Conservation (phyloP, 1,139 yeast genomes). For the Taphrina communis region DNA sequence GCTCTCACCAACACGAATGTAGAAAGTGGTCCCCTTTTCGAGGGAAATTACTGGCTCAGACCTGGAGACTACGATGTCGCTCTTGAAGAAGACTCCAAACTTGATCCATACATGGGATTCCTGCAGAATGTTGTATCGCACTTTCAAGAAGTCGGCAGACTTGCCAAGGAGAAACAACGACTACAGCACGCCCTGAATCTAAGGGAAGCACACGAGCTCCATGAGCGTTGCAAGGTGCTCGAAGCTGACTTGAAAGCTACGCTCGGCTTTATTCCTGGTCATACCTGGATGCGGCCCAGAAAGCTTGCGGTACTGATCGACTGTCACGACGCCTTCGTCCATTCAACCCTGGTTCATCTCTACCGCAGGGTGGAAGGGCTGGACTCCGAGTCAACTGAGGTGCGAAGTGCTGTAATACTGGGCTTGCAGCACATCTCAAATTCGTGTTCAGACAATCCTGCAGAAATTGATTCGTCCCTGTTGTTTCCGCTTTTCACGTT, state of each 20-base stretch:
- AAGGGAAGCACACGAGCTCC: conserved; percentile 5
- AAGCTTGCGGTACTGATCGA: background rate
- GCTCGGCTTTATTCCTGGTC: conserved; percentile 7
- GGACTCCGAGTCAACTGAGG: background rate
- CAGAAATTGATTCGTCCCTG: conserved; percentile 22
- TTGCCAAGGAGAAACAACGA: conserved; percentile 4
- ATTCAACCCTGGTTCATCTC: conserved; percentile 12
- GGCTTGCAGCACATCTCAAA: conserved; percentile 14
- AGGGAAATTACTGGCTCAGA: conserved; percentile 9
- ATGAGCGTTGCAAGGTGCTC: background rate
- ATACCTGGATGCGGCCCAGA: conserved; percentile 5
- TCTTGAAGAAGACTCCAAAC: conserved; percentile 5
- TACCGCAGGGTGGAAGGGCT: conserved; percentile 19
- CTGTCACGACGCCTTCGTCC: conserved; percentile 18
- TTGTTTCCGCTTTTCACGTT: conserved; percentile 21
- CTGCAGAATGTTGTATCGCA: conserved; percentile 17
- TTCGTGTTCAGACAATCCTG: background rate
- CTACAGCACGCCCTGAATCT: background rate
- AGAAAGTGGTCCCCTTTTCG: background rate
- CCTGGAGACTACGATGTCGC: background rate
- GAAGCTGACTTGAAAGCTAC: conserved; percentile 1
- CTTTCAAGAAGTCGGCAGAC: conserved; percentile 6
- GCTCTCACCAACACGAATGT: conserved; percentile 11
- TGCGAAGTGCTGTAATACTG: background rate
- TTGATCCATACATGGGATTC: conserved; percentile 29